Base-by-base conservation (phyloP, 108 stramenopile species). In the Nitzschia inconspicua region DNA sequence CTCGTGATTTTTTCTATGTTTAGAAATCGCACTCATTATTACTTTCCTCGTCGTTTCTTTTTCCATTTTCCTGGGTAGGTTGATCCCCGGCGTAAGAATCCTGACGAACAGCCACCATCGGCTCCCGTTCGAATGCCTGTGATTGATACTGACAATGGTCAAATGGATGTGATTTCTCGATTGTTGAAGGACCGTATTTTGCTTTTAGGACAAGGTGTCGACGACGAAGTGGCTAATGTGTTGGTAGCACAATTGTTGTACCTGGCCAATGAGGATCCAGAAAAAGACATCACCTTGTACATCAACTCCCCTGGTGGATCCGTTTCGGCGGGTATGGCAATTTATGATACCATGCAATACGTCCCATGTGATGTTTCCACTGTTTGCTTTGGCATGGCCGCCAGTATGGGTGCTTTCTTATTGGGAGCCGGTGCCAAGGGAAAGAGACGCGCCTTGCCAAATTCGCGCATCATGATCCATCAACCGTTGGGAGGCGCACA, bases 391-490 rank as follows among this genome's bases (percentile, higher is more conserved):
- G 91, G 91, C 36, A 83, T 93, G 85, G 91, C 91, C 4, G 87
- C 91, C 25, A 78, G 76, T 23, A 93, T 93, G 91, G 91, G 91
- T 22, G 87, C 91, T 0, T 89, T 93, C 35, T 60, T 93, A 40
- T 57, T 93, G 55, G 81, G 85, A 41, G 91, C 91, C 10, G 91
- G 91, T 14, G 61, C 85, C 23, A 82, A 85, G 36, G 96, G 96
- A 3, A 97, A 95, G 72, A 73, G 95, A 23, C 67, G 83, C 24
- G 85, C 95, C 7, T 63, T 97, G 26, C 96, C 96, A 63, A 96
- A 96, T 58, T 75, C 93, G 4, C 73, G 97, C 10, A 96, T 98
- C 58, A 98, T 98, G 97, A 98, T 98, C 72, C 97, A 97, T 77
- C 97, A 98, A 68, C 96, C 96, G 10, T 63, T 97, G 10, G 97